These are phyloP conservation scores for Phyllachora maydis DNA, from an alignment of 2,329 filamentous ascomycete genomes.

Conservation along the genomic window DNA sequence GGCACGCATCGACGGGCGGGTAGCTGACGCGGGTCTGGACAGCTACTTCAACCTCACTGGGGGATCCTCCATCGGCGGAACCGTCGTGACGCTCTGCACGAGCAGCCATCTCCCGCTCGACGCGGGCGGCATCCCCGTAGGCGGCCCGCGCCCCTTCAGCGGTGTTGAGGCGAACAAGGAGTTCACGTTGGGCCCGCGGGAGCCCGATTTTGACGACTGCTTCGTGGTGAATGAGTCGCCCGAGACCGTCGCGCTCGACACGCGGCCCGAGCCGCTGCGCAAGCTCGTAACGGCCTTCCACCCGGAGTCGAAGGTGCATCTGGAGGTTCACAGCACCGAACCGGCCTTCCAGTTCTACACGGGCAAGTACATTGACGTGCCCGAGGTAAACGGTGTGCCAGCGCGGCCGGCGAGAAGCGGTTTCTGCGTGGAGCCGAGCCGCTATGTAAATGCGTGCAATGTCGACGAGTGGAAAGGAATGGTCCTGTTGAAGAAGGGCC, in stretches of 20 bases:
- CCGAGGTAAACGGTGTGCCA: conserved; percentile 20
- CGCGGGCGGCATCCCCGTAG: conserved; percentile 51
- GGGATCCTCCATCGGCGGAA: conserved; percentile 29
- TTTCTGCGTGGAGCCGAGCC: conserved; percentile 82
- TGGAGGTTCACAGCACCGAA: conserved; percentile 81
- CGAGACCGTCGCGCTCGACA: conserved; percentile 40
- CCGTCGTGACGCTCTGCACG: conserved; percentile 44
- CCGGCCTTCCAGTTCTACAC: conserved; percentile 97
- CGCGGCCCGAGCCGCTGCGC: conserved; percentile 37
- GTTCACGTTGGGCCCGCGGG: conserved; percentile 50
- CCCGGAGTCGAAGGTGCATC: conserved; percentile 51
- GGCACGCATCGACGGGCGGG: too few relatives aligned
- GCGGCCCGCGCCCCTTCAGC: conserved; percentile 41
- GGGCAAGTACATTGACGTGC: conserved; percentile 65
- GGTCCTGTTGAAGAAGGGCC: conserved; percentile 65
- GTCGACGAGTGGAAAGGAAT: conserved; percentile 59
- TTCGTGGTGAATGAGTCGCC: conserved; percentile 57
- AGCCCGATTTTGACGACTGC: conserved; percentile 75
- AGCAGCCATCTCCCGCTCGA: conserved; percentile 55
- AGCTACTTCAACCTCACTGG: conserved; percentile 47
- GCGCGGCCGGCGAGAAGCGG: conserved; percentile 49
- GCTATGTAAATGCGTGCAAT: conserved; percentile 79
- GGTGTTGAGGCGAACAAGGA: conserved; percentile 41
- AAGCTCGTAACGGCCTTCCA: conserved; percentile 56
- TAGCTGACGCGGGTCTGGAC: conserved; percentile 1